Evolutionary conservation across 1,139 yeast genomes (phyloP), one percentile per base, ranked within the genome.

Genomic region (Blastobotrys proliferans): DNA sequence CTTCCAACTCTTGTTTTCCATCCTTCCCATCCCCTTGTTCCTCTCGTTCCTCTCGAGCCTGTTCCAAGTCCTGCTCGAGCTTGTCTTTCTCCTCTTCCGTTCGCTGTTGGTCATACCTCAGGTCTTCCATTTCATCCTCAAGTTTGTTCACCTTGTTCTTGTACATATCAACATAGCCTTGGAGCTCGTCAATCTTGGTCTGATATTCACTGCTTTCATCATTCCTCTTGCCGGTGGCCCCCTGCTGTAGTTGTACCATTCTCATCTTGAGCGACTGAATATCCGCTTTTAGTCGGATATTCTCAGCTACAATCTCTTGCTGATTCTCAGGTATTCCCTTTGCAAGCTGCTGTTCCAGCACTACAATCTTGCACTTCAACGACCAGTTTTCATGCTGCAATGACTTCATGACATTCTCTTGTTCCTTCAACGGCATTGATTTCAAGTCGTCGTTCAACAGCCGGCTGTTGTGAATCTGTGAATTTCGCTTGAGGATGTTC

Each of bases 331-430:
- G 50, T 18, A 47, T 18, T 11, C 45, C 41, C 33, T 43, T 27
- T 20, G 46, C 50, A 31, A 46, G 36, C 40, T 43, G 34, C 27
- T 42, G 43, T 28, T 44, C 47, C 37, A 51, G 45, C 42, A 49
- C 38, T 35, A 44, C 50, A 20, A 55, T 47, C 51, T 79, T 78
- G 33, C 82, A 70, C 55, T 77, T 76, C 52, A 83, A 67, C 51
- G 78, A 75, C 55, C 79, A 75, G 51, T 81, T 83, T 44, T 83
- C 88, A 21, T 74, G 70, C 49, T 76, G 72, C 37, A 81, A 64
- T 40, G 67, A 66, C 36, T 75, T 69, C 30, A 76, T 64, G 35
- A 71, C 67, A 17, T 51, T 44, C 35, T 57, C 61, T 36, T 57
- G 62, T 38, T 57, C 57, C 20, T 55, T 53, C 24, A 57, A 41